Percentiles rank a stretch among this genome's conserved stretches.
These are phyloP conservation scores for Zychaea mexicana DNA, from an alignment of 371 early-diverging fungal species.

Conservation along the genomic window DNA sequence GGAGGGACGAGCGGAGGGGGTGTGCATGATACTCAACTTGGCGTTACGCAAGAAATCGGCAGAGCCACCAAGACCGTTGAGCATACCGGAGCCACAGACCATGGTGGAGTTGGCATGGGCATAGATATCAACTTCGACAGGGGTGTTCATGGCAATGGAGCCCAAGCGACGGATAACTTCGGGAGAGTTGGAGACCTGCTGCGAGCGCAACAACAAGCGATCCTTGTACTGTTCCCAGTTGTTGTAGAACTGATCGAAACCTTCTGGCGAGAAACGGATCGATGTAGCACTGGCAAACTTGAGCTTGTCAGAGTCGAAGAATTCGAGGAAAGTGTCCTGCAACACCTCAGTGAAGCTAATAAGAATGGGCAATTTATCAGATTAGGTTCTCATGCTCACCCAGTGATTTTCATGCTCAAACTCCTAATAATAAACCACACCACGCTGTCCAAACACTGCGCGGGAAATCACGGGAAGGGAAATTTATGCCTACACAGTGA, in stretches of 20 bases:
- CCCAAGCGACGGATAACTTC: slow-evolving; percentile 58
- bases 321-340: slow-evolving; percentile 56
- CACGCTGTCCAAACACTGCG: too few species aligned
- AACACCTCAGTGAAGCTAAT: slow-evolving; percentile 53
- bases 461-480: not conserved
- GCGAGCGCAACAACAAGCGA: slow-evolving; percentile 50
- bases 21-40: slow-evolving; percentile 55
- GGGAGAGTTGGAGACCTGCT: slow-evolving; percentile 58
- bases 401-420: not conserved
- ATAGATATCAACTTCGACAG: slow-evolving; percentile 60
- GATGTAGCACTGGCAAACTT: slow-evolving; percentile 58
- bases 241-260: slow-evolving; percentile 51
- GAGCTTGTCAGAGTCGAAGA: slow-evolving; percentile 53
- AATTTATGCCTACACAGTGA: slow-evolving; percentile 47
- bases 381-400: not conserved
- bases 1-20: slow-evolving; percentile 53
- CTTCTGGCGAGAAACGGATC: slow-evolving; percentile 55
- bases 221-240: slow-evolving; percentile 47
- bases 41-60: slow-evolving; percentile 54
- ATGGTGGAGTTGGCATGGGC: slow-evolving; percentile 58
- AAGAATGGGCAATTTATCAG: not conserved
- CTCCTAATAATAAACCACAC: not conserved
- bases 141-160: slow-evolving; percentile 61
- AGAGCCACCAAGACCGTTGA: slow-evolving; percentile 58
- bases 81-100: slow-evolving; percentile 56